Percentiles rank a stretch among this genome's conserved stretches.
phyloP scores from a whole-genome alignment of 2,329 filamentous ascomycete species.

The Colletotrichum tofieldiae region DNA sequence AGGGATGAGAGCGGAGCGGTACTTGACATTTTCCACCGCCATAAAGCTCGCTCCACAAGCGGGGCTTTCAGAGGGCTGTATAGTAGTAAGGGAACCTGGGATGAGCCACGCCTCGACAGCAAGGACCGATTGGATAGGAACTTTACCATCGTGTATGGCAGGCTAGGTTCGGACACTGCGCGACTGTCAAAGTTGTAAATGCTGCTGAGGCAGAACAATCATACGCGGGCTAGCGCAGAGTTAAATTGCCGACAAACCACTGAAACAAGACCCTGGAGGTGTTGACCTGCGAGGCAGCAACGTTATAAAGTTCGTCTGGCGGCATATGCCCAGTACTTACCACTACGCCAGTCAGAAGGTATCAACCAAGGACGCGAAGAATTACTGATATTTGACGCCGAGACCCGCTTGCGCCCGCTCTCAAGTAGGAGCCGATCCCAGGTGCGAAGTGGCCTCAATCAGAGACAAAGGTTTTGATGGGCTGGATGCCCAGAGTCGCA shows the following conservation, averaged over 20 bases:
- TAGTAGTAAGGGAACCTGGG: background rate
- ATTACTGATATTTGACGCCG: background rate
- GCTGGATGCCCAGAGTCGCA: background rate
- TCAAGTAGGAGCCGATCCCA: background rate
- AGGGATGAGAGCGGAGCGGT: constrained; percentile 55
- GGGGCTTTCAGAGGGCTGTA: background rate
- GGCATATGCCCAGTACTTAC: too few species aligned
- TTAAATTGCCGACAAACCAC: too few species aligned
- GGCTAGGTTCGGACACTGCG: background rate
- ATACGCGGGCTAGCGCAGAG: background rate
- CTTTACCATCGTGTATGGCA: constrained; percentile 56
- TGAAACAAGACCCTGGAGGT: too few species aligned
- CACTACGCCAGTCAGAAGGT: too few species aligned
- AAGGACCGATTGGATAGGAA: constrained; percentile 49
- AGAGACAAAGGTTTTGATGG: background rate
- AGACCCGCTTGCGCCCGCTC: background rate
- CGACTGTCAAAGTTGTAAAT: constrained; percentile 16
- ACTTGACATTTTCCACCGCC: constrained; percentile 54
- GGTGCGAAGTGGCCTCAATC: background rate
- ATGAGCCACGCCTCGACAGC: background rate
- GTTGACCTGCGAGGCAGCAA: too few species aligned
- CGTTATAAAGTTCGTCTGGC: too few species aligned
- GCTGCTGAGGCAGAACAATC: background rate
- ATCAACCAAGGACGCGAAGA: too few species aligned
- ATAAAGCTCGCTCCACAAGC: constrained; percentile 43